A percentile compares a stretch with the other conserved stretches of the same genome.
phyloP scores from a whole-genome alignment of 768 basidiomycete genomes.

The Tubosaeta sp. region DNA sequence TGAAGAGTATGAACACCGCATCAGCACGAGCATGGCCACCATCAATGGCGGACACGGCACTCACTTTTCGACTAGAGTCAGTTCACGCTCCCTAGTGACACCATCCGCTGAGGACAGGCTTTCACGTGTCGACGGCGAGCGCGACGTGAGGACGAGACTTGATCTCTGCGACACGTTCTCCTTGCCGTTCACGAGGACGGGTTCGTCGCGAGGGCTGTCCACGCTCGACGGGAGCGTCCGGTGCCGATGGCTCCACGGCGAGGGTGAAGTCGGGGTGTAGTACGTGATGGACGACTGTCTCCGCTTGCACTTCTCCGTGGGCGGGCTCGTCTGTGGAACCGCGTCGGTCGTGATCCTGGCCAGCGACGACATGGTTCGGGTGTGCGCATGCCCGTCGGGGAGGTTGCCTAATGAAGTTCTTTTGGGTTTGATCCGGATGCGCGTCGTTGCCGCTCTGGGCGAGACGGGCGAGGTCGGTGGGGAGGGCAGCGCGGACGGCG shows the following conservation, averaged over 20 bases:
- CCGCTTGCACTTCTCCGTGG: conserved; percentile 8
- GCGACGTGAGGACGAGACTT: conserved; percentile 17
- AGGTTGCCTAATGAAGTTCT: conserved; percentile 1
- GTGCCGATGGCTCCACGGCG: conserved; percentile 19
- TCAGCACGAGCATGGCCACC: not conserved
- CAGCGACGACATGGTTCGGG: conserved; percentile 4
- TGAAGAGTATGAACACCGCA: not conserved
- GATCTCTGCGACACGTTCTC: conserved; percentile 14
- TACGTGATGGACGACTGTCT: conserved; percentile 29
- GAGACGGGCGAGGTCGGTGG: conserved; percentile 19
- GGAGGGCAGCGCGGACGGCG: conserved; percentile 6
- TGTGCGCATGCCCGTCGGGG: not conserved
- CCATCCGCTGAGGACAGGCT: conserved; percentile 16
- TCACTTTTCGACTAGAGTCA: conserved; percentile 72
- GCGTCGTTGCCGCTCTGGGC: conserved; percentile 5
- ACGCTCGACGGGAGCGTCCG: conserved; percentile 3
- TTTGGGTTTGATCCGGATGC: conserved; percentile 14
- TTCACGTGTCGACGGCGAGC: conserved; percentile 15
- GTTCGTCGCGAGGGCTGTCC: conserved; percentile 2
- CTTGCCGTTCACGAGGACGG: conserved; percentile 3
- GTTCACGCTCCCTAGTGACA: conserved; percentile 22
- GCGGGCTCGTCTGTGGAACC: not conserved
- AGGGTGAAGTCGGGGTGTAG: conserved; percentile 25
- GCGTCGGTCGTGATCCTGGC: not conserved
- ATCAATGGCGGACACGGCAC: conserved; percentile 19